Evolutionary conservation across 1,284 basidiomycete species (phyloP).

Genomic region (Wallemia hederae): DNA sequence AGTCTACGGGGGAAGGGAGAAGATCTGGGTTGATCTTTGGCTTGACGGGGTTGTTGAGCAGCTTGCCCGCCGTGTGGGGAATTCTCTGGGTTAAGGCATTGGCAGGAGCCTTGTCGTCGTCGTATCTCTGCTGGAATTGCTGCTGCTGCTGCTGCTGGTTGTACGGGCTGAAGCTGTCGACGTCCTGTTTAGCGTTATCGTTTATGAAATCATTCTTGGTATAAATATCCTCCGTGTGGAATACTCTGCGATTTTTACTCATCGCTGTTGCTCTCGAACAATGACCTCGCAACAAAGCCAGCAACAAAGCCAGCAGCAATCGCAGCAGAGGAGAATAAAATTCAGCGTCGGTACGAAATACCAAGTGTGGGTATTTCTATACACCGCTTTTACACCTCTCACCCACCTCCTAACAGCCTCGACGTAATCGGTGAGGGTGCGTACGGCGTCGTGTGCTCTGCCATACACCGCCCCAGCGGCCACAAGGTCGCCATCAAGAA

Average conservation of each 20-base stretch:
- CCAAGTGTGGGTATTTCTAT: background rate
- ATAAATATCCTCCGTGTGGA: background rate
- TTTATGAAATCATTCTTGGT: background rate
- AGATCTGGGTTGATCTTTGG: background rate
- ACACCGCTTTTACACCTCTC: background rate
- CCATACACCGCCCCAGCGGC: slow-evolving; percentile 45
- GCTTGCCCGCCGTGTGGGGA: background rate
- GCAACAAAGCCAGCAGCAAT: background rate
- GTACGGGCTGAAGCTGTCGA: background rate
- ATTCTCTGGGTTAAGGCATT: background rate
- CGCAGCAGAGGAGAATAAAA: background rate
- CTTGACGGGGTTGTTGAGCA: background rate
- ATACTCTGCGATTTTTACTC: background rate
- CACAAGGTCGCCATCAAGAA: slow-evolving; percentile 51
- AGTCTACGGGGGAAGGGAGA: background rate
- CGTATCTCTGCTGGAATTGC: background rate
- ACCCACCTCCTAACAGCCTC: background rate
- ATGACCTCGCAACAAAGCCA: background rate
- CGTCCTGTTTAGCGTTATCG: background rate
- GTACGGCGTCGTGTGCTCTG: slow-evolving; percentile 20
- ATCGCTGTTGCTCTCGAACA: background rate
- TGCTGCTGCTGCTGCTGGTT: background rate
- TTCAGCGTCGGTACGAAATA: background rate
- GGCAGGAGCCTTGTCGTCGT: background rate
- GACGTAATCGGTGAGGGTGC: background rate